Percentiles rank a stretch among this genome's conserved stretches.
These are phyloP conservation scores for Cymodocea nodosa DNA, from an alignment of 116 monocot genomes.

Conservation along the genomic window DNA sequence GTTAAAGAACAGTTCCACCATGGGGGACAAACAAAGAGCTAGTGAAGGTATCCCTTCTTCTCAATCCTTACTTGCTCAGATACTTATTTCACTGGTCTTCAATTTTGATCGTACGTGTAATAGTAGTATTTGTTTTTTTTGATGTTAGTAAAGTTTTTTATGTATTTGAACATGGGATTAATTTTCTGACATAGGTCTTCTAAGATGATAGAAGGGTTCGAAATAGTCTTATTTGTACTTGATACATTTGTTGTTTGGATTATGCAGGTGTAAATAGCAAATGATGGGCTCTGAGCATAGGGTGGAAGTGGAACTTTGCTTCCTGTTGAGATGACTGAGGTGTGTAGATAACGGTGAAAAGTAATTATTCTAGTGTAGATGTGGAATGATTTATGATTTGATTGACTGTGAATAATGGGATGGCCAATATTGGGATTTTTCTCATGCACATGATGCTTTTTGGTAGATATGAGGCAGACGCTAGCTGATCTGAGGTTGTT, in stretches of 20 bases:
- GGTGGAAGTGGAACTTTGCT: slow-evolving; percentile 4
- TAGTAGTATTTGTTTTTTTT: no score
- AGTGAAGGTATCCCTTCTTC: background rate
- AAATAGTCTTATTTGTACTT: background rate
- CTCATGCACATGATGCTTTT: background rate
- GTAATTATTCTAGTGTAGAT: background rate
- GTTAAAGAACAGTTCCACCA: background rate
- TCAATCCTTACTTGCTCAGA: background rate
- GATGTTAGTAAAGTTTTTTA: no score
- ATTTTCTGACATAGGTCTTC: no score
- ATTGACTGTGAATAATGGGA: slow-evolving; percentile 3
- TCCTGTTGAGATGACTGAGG: slow-evolving; percentile 5
- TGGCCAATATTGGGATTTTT: background rate
- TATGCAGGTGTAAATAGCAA: background rate
- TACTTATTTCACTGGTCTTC: background rate
- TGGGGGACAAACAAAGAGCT: background rate
- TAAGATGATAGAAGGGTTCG: no score
- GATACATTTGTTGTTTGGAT: background rate
- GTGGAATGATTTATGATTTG: background rate
- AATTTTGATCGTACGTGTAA: background rate
- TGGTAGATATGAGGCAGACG: background rate
- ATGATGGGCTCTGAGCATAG: background rate
- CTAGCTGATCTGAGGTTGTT: background rate
- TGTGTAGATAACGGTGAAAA: background rate
- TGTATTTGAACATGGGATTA: no score